Conservation (phyloP, 495 filamentous ascomycete genomes). For the Acidiella bohemica region DNA sequence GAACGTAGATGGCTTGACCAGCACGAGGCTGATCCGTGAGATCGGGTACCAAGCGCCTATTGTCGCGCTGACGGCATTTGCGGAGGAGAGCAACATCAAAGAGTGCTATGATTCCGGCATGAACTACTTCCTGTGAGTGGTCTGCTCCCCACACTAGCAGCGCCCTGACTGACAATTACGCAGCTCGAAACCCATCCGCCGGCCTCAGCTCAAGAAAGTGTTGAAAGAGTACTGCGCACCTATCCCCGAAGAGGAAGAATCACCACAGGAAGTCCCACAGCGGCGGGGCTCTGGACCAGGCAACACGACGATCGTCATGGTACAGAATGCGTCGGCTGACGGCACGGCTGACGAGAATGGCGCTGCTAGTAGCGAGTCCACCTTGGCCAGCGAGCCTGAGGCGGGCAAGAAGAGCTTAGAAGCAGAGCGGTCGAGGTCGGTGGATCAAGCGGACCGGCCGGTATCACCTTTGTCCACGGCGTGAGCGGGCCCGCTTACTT, state of each 20-base stretch:
- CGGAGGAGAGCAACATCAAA: constrained; percentile 78
- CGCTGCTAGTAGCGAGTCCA: too few species aligned
- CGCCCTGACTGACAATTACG: background rate
- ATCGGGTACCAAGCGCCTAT: constrained; percentile 84
- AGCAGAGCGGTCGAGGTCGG: too few species aligned
- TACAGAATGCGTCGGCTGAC: too few species aligned
- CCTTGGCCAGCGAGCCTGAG: too few species aligned
- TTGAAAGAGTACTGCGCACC: constrained; percentile 52
- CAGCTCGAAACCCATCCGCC: constrained; percentile 62
- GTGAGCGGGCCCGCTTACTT: too few species aligned
- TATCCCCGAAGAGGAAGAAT: constrained; percentile 37
- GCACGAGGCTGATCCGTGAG: constrained; percentile 71
- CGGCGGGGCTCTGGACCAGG: background rate
- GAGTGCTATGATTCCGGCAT: constrained; percentile 35
- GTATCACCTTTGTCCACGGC: too few species aligned
- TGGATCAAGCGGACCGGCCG: too few species aligned
- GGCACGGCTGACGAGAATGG: too few species aligned
- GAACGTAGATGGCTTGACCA: constrained; percentile 77
- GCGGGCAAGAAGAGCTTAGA: too few species aligned
- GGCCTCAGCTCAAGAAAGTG: constrained; percentile 73
- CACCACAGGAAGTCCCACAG: background rate
- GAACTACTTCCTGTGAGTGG: constrained; percentile 33
- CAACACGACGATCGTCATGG: constrained; percentile 13
- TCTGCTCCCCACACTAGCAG: background rate
- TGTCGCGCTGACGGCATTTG: constrained; percentile 79